A percentile compares a stretch with the other conserved stretches of the same genome.
phyloP scores from a whole-genome alignment of 139 green algal genomes.

The Coelastrella sp. region DNA sequence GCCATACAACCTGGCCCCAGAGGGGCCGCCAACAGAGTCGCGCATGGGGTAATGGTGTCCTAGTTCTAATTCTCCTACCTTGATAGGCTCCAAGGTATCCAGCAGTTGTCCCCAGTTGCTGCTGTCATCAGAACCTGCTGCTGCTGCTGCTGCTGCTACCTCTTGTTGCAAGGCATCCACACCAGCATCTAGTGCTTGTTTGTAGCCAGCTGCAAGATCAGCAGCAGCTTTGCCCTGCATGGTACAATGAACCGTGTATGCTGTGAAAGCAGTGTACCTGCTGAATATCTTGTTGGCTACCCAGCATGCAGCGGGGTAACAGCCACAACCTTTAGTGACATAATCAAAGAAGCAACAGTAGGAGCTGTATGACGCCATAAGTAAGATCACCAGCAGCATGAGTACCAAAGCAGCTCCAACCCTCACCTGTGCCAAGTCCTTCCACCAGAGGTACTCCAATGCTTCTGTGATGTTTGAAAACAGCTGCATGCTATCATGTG shows the following conservation, averaged over 20 bases:
- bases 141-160: conserved; percentile 37
- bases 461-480: conserved; percentile 70
- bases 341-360: not conserved
- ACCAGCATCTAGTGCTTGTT: conserved; percentile 24
- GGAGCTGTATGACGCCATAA: not conserved
- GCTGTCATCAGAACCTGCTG: not conserved
- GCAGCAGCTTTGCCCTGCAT: not conserved
- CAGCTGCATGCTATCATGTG: conserved; percentile 76
- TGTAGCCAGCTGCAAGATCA: not conserved
- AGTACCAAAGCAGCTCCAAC: not conserved
- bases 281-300: no score
- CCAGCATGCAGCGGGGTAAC: not conserved
- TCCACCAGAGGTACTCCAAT: conserved; percentile 47
- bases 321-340: not conserved
- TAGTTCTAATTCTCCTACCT: not conserved
- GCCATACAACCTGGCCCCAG: no score
- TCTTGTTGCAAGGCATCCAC: conserved; percentile 27
- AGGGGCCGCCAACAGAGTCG: no score
- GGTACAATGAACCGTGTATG: not conserved
- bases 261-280: not conserved
- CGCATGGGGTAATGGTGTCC: no score
- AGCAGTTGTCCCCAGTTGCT: conserved; percentile 27
- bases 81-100: conserved; percentile 30
- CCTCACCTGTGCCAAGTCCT: conserved; percentile 23
- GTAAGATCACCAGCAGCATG: not conserved